phyloP scores from a whole-genome alignment of 75 land plant species.

The Isoetes taiwanensis region DNA sequence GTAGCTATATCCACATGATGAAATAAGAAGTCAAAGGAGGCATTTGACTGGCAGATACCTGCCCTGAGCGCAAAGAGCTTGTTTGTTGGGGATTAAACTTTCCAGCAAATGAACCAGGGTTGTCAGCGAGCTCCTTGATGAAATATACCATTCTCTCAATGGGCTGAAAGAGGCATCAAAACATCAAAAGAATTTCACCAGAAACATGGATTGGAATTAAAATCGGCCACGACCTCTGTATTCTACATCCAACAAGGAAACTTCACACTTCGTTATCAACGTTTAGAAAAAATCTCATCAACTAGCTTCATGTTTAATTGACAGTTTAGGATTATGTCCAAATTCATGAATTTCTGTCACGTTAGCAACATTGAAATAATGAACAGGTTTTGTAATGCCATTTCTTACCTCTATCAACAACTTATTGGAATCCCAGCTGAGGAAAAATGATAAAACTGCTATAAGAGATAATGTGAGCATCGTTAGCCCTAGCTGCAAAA shows the following conservation, averaged over 20 bases:
- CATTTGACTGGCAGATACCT: neutral
- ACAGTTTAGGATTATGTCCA: neutral
- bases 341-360: no score
- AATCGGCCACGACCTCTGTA: no score
- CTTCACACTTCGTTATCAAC: no score
- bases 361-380: no score
- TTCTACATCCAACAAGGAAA: no score
- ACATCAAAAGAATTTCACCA: no score
- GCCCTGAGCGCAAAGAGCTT: no score
- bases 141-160: conserved; percentile 37
- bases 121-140: conserved; percentile 37
- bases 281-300: neutral
- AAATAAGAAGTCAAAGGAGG: neutral
- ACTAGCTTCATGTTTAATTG: neutral
- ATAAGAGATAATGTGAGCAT: conserved; percentile 18
- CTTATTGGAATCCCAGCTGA: conserved; percentile 30
- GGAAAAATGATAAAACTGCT: conserved; percentile 29
- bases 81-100: no score
- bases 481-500: conserved; percentile 26
- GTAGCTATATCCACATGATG: neutral
- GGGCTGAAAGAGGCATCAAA: conserved; percentile 13
- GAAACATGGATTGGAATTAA: no score
- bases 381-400: no score
- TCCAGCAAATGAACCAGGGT: conserved; percentile 37
- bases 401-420: conserved; percentile 31